These are phyloP conservation scores for Cyberlindnera mississippiensis DNA, from an alignment of 805 yeast species.

Conservation along the genomic window DNA sequence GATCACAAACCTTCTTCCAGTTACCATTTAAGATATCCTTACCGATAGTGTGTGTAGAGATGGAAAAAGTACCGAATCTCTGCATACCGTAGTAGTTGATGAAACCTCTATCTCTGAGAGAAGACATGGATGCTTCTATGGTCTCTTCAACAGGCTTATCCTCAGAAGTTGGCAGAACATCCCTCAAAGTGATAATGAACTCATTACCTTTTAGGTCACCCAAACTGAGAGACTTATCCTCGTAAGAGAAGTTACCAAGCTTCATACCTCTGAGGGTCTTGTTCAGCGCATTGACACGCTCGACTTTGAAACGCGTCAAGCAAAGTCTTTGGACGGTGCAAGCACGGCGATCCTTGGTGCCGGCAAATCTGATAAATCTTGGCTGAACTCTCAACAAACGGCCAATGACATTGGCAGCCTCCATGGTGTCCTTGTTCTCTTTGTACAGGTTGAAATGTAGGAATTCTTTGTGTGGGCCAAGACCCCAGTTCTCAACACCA, in stretches of 20 bases:
- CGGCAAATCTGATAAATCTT: conserved; percentile 74
- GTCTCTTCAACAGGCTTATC: conserved; percentile 38
- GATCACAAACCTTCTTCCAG: conserved; percentile 76
- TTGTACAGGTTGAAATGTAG: conserved; percentile 81
- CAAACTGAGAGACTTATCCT: conserved; percentile 55
- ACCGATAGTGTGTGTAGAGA: conserved; percentile 88
- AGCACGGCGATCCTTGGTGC: conserved; percentile 96
- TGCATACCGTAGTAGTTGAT: conserved; percentile 98
- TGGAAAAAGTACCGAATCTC: conserved; percentile 92
- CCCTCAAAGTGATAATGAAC: conserved; percentile 79
- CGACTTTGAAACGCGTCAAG: conserved; percentile 63
- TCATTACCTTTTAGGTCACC: conserved; percentile 91
- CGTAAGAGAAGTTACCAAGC: conserved; percentile 75
- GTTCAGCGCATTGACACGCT: conserved; percentile 73
- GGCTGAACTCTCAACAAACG: conserved; percentile 73
- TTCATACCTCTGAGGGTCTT: conserved; percentile 70
- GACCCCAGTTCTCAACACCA: conserved; percentile 62
- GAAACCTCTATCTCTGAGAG: conserved; percentile 68
- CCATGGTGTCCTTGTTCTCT: conserved; percentile 97
- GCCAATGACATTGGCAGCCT: conserved; percentile 72
- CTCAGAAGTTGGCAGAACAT: conserved; percentile 37
- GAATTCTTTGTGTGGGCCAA: conserved; percentile 67
- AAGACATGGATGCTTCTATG: conserved; percentile 48
- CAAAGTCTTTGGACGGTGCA: conserved; percentile 85
- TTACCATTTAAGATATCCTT: conserved; percentile 62